A percentile compares a stretch with the other conserved stretches of the same genome.
Conservation (phyloP, 2,329 filamentous ascomycete species). For the Leptographium flavum region DNA sequence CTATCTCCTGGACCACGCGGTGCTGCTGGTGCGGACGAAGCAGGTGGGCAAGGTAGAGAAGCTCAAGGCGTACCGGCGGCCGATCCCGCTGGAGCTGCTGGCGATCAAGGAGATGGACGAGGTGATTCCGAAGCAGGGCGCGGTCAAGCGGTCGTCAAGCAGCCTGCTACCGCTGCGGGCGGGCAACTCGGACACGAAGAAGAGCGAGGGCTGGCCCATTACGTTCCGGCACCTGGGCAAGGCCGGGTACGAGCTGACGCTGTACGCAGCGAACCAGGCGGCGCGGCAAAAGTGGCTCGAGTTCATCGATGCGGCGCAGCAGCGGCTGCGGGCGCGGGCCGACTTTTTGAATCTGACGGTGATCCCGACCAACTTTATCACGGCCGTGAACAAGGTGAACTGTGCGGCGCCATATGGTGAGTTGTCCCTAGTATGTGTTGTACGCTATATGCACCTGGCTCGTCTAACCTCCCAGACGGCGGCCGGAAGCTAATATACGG, state of each 20-base stretch:
- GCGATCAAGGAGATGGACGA: slow-evolving; percentile 97
- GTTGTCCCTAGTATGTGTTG: slow-evolving; percentile 16
- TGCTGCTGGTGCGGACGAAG: slow-evolving; percentile 83
- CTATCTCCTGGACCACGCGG: slow-evolving; percentile 91
- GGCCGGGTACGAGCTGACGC: slow-evolving; percentile 81
- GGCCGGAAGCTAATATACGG: slow-evolving; percentile 89
- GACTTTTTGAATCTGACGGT: slow-evolving; percentile 72
- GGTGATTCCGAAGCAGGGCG: slow-evolving; percentile 66
- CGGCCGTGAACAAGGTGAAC: slow-evolving; percentile 68
- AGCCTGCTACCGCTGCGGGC: slow-evolving; percentile 47
- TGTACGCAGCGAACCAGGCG: slow-evolving; percentile 75
- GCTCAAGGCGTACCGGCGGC: slow-evolving; percentile 81
- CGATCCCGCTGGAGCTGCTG: slow-evolving; percentile 84
- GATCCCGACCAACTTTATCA: slow-evolving; percentile 46
- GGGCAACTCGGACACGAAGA: slow-evolving; percentile 38
- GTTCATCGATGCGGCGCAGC: slow-evolving; percentile 81
- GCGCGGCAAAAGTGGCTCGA: slow-evolving; percentile 95
- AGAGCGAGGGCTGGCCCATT: slow-evolving; percentile 73
- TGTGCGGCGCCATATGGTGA: slow-evolving; percentile 83
- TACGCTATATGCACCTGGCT: neutral
- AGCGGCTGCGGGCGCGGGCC: slow-evolving; percentile 71
- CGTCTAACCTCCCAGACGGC: slow-evolving; percentile 49
- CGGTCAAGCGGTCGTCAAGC: slow-evolving; percentile 76
- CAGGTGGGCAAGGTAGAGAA: slow-evolving; percentile 87
- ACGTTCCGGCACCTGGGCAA: slow-evolving; percentile 94